Conservation (phyloP, 768 basidiomycete genomes). For the Gelatoporia subvermispora region DNA sequence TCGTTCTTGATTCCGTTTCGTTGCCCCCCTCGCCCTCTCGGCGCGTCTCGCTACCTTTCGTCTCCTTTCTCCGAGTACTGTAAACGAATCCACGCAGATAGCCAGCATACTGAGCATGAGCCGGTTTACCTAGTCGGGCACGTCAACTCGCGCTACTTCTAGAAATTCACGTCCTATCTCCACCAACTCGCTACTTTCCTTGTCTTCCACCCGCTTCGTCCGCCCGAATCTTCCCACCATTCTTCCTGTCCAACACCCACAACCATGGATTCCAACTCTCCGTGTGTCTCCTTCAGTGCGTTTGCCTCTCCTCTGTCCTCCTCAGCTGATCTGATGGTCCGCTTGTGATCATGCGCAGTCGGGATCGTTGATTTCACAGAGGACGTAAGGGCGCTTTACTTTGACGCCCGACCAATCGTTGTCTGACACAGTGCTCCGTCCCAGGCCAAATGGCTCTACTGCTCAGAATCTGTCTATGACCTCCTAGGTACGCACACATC, state of each 20-base stretch:
- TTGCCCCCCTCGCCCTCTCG: conserved; percentile 1
- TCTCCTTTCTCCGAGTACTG: no score
- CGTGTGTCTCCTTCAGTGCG: conserved; percentile 76
- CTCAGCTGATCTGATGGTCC: conserved; percentile 1
- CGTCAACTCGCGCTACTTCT: conserved; percentile 7
- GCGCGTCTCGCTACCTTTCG: background rate
- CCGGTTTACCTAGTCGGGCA: background rate
- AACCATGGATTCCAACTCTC: conserved; percentile 28
- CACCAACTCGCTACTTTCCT: conserved; percentile 6
- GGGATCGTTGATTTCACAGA: conserved; percentile 79
- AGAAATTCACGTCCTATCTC: conserved; percentile 17
- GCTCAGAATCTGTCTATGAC: conserved; percentile 23
- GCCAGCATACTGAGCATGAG: background rate
- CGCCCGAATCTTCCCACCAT: background rate
- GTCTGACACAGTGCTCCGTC: conserved; percentile 2
- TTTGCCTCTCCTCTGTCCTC: conserved; percentile 17
- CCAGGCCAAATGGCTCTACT: conserved; percentile 25
- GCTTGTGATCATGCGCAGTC: conserved; percentile 36
- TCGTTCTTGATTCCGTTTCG: conserved; percentile 2
- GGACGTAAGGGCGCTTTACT: conserved; percentile 40
- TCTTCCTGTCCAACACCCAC: conserved; percentile 1
- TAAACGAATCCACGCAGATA: no score
- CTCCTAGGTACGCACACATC: conserved; percentile 16
- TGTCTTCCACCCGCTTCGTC: conserved; percentile 3
- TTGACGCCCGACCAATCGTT: conserved; percentile 1